A percentile compares a stretch with the other conserved stretches of the same genome.
phyloP scores from a whole-genome alignment of 2,329 filamentous ascomycete genomes.

The Neofusicoccum ribis region DNA sequence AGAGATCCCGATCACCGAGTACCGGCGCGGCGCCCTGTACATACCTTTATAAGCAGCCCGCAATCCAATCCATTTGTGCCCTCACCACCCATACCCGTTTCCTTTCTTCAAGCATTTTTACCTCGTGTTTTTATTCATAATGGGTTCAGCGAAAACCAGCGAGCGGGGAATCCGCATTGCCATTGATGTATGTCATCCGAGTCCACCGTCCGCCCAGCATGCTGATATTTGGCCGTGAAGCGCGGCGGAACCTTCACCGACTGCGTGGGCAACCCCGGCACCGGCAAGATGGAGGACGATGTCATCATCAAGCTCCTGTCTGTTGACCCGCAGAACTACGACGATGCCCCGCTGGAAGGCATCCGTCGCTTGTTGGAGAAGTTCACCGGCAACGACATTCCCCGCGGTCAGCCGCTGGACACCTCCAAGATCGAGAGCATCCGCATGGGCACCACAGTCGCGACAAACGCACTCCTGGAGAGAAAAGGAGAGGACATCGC shows the following conservation, averaged over 20 bases:
- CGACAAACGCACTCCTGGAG: slow-evolving; percentile 87
- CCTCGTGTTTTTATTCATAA: background rate
- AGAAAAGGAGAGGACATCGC: slow-evolving; percentile 87
- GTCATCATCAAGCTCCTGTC: slow-evolving; percentile 86
- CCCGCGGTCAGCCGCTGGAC: slow-evolving; percentile 76
- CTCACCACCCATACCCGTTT: background rate
- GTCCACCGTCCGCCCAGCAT: background rate
- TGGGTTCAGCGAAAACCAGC: slow-evolving; percentile 11
- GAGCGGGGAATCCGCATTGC: slow-evolving; percentile 70
- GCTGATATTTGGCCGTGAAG: slow-evolving; percentile 35
- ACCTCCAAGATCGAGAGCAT: slow-evolving; percentile 85
- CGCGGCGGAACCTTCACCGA: slow-evolving; percentile 92
- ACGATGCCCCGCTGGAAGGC: slow-evolving; percentile 86
- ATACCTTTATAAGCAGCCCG: background rate
- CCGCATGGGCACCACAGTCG: slow-evolving; percentile 93
- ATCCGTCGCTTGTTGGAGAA: slow-evolving; percentile 82
- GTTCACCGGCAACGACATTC: slow-evolving; percentile 74
- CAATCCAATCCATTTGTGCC: background rate
- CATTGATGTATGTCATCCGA: slow-evolving; percentile 51
- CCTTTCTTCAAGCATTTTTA: background rate
- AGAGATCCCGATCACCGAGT: slow-evolving; percentile 19
- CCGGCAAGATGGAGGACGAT: slow-evolving; percentile 68
- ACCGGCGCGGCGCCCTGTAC: background rate
- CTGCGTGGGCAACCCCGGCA: slow-evolving; percentile 79
- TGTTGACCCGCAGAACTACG: slow-evolving; percentile 86